Conservation (phyloP, 1,284 basidiomycete genomes). For the Malassezia psittaci region DNA sequence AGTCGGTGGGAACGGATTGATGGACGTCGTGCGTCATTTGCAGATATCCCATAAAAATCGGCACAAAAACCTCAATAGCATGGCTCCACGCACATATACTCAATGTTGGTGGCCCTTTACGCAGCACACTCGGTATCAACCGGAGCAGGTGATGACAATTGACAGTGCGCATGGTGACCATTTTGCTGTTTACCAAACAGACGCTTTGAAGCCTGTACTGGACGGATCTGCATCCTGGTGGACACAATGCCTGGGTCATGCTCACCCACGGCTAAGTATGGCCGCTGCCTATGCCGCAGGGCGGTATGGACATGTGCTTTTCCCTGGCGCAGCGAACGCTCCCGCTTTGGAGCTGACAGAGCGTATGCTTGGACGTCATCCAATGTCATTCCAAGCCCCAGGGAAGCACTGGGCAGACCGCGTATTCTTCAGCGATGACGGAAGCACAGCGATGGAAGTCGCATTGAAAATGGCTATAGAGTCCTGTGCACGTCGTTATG, state of each 20-base stretch:
- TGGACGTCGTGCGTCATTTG: slow-evolving; percentile 56
- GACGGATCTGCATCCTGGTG: slow-evolving; percentile 97
- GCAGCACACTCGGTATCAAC: slow-evolving; percentile 57
- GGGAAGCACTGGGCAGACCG: slow-evolving; percentile 73
- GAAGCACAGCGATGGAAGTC: slow-evolving; percentile 89
- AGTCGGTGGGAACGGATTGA: slow-evolving; percentile 45
- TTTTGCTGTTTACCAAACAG: slow-evolving; percentile 56
- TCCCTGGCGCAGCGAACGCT: slow-evolving; percentile 73
- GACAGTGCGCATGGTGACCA: slow-evolving; percentile 76
- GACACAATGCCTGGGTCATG: slow-evolving; percentile 88
- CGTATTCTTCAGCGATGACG: slow-evolving; percentile 88
- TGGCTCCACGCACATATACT: slow-evolving; percentile 67
- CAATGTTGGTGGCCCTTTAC: slow-evolving; percentile 96
- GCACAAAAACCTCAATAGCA: slow-evolving; percentile 61
- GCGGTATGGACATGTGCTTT: slow-evolving; percentile 92
- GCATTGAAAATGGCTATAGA: slow-evolving; percentile 77
- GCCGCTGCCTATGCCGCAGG: slow-evolving; percentile 83
- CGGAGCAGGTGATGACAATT: slow-evolving; percentile 54
- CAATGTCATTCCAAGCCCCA: slow-evolving; percentile 52
- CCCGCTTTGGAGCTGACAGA: slow-evolving; percentile 75
- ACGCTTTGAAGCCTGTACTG: slow-evolving; percentile 48
- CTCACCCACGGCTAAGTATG: slow-evolving; percentile 63
- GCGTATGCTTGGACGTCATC: slow-evolving; percentile 53
- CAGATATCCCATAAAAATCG: slow-evolving; percentile 59
- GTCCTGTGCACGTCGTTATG: slow-evolving; percentile 28